Conservation (phyloP, 148 eudicot genomes). For the Agrostemma githago region DNA sequence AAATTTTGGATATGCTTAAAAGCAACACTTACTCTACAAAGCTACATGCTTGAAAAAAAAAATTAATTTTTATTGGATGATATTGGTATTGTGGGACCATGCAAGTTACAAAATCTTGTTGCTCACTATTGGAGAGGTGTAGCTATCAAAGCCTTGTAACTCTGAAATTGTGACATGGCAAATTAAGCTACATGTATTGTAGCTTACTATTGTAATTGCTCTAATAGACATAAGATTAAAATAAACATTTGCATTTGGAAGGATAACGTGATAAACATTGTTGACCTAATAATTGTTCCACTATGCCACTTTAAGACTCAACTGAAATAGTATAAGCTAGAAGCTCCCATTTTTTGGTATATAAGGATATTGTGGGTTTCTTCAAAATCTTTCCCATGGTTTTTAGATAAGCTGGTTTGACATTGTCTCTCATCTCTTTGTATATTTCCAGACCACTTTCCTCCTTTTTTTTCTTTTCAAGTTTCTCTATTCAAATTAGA, state of each 20-base stretch:
- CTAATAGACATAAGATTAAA: conserved; percentile 2
- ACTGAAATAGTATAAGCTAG: not conserved
- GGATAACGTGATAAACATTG: conserved; percentile 3
- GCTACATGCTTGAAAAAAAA: too few species aligned
- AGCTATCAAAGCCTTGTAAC: too few species aligned
- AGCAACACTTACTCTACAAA: too few species aligned
- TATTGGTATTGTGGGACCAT: too few species aligned
- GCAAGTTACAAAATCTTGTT: too few species aligned
- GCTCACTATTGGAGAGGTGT: too few species aligned
- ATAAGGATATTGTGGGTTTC: not conserved
- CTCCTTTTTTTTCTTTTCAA: not conserved
- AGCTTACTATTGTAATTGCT: too few species aligned
- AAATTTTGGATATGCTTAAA: too few species aligned
- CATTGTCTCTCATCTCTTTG: not conserved
- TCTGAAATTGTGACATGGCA: too few species aligned
- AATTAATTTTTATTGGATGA: too few species aligned
- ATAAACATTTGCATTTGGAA: not conserved
- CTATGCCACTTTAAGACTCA: not conserved
- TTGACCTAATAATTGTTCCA: conserved; percentile 4
- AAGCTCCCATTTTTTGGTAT: not conserved
- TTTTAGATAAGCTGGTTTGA: not conserved
- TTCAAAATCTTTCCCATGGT: not conserved
- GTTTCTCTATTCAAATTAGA: not conserved
- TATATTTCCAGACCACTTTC: not conserved
- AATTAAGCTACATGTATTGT: too few species aligned